A percentile compares a stretch with the other conserved stretches of the same genome.
Evolutionary conservation across 768 basidiomycete genomes (phyloP).

Genomic region (Tricholoma hemisulphureum): DNA sequence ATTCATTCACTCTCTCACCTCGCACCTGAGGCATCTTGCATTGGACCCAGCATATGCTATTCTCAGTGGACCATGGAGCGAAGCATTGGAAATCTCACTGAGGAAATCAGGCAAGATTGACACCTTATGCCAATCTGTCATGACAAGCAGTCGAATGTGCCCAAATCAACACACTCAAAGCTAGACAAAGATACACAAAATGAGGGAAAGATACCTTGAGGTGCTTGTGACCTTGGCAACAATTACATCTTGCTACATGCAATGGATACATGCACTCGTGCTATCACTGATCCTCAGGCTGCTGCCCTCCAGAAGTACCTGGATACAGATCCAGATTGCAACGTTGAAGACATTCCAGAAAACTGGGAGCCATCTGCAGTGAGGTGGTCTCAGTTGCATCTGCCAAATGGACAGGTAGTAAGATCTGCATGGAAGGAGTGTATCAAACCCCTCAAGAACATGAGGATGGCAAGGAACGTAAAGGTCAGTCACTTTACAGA

Average conservation of each 20-base stretch:
- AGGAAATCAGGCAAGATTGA: conserved; percentile 20
- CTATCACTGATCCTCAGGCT: not conserved
- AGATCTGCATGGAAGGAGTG: conserved; percentile 18
- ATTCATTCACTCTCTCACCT: conserved; percentile 25
- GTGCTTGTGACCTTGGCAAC: conserved; percentile 16
- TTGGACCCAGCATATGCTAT: conserved; percentile 9
- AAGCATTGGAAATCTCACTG: conserved; percentile 10
- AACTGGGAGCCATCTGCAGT: conserved; percentile 7
- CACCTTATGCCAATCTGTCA: conserved; percentile 22
- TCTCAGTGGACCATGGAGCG: conserved; percentile 13
- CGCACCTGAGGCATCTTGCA: not conserved
- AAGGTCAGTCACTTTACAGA: conserved; percentile 6
- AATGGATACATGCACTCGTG: conserved; percentile 11
- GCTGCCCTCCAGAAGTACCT: not conserved
- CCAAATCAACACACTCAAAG: conserved; percentile 22
- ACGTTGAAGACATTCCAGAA: not conserved
- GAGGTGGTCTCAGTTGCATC: conserved; percentile 15
- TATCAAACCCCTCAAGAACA: conserved; percentile 4
- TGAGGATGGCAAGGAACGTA: conserved; percentile 10
- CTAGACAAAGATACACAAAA: conserved; percentile 12
- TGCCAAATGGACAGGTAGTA: conserved; percentile 24
- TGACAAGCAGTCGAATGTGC: conserved; percentile 9
- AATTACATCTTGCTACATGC: conserved; percentile 20
- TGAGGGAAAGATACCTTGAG: conserved; percentile 7
- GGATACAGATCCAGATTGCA: not conserved